Base-by-base conservation (phyloP, 2,329 filamentous ascomycete species). In the Orbilia javanica region DNA sequence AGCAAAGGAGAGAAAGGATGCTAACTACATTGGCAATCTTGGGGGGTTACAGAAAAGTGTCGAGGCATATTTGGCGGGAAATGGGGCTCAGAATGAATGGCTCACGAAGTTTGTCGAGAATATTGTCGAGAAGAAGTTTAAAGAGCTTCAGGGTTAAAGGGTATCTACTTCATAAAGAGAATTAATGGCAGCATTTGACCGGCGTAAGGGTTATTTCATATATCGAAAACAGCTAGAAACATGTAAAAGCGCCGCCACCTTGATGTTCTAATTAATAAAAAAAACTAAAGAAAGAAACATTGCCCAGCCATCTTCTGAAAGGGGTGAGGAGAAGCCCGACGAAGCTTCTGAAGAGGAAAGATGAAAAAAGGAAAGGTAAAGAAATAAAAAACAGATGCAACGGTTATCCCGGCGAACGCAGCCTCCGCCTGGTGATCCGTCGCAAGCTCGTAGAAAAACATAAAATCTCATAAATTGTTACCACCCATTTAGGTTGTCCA, bases 31-130 rank as follows among this genome's bases (percentile, higher is more conserved):
- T 36, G 42, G 80, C 8, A 25, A 50, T n/a, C 20, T 18, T 10
- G 27, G 7, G 29, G 11, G 5, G 48, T 11, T 64, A n/a, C 46
- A 81, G 79, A 80, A 81, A 52, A 80, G 80, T 18, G 65, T 79
- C 31, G 73, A 80, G 15, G 79, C 80, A 25, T 73, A 81, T 4
- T 65, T 75, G 20, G 55, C 62, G 7, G 86, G 86, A 72, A 87
- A 87, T 34, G 86, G 86, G 80, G 81, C 88, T 82, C 84, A 87
- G 4, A 86, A 87, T 60, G 87, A 88, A 1, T 86, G 91, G 39
- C 83, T 94, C 79, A 89, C 93, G 85, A 92, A 91, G 85, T 89
- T 93, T 85, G 90, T 94, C 8, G 87, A 90, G 82, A 89, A 89
- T 81, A 87, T 96, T 79, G 90, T 97, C 13, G 91, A 93, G 39